A percentile compares a stretch with the other conserved stretches of the same genome.
Conservation (phyloP, 2,329 filamentous ascomycete genomes). For the Blastomyces parvus region DNA sequence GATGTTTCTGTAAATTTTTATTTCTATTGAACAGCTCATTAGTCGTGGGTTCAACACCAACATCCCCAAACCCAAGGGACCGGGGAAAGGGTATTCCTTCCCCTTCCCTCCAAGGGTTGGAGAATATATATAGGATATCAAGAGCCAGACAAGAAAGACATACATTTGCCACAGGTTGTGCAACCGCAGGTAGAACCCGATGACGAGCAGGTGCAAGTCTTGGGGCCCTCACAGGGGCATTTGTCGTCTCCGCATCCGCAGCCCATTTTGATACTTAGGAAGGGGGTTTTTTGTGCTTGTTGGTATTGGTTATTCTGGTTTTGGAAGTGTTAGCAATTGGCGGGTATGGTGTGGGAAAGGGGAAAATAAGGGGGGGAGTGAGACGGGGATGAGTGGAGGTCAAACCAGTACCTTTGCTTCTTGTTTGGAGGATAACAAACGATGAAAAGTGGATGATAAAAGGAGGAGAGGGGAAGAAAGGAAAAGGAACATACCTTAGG, state of each 20-base stretch:
- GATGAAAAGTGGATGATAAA: neutral
- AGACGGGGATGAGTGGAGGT: neutral
- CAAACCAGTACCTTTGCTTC: neutral
- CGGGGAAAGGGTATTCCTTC: too few species aligned
- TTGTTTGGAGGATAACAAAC: neutral
- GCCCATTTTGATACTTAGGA: neutral
- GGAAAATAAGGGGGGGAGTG: too few species aligned
- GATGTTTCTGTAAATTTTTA: too few species aligned
- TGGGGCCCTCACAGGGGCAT: constrained; percentile 4
- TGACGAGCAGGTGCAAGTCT: neutral
- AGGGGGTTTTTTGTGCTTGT: neutral
- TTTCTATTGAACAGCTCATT: too few species aligned
- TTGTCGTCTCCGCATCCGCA: constrained; percentile 5
- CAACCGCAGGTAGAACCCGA: neutral
- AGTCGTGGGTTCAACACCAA: too few species aligned
- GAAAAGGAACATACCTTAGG: neutral
- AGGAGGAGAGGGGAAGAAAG: neutral
- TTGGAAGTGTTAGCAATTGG: neutral
- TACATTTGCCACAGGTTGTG: constrained; percentile 1
- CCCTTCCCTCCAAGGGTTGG: too few species aligned
- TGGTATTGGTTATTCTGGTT: neutral
- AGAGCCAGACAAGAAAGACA: neutral
- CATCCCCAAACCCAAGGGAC: too few species aligned
- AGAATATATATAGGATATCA: too few species aligned
- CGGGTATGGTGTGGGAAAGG: too few species aligned